Percentiles rank a stretch among this genome's conserved stretches.
These are phyloP conservation scores for Blastomyces parvus DNA, from an alignment of 2,329 filamentous ascomycete species.

Conservation along the genomic window DNA sequence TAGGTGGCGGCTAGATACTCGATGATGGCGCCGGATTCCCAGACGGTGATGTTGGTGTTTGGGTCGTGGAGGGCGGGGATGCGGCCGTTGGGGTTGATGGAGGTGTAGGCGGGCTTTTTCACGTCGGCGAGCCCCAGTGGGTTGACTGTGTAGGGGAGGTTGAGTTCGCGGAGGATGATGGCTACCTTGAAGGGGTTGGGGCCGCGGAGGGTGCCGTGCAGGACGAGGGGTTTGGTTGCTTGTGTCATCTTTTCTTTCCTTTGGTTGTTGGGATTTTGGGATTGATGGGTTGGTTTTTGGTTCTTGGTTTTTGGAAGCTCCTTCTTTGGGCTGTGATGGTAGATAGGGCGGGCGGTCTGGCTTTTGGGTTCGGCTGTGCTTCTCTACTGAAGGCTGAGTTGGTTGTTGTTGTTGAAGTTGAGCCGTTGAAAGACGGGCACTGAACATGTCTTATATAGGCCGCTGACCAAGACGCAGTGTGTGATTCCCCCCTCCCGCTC, in stretches of 20 bases:
- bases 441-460: too few species aligned
- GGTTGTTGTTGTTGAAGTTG: too few species aligned
- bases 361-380: too few species aligned
- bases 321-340: too few species aligned
- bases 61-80: slow-evolving; percentile 38
- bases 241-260: background rate
- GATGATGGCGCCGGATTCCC: slow-evolving; percentile 39
- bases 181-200: slow-evolving; percentile 19
- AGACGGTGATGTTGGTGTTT: slow-evolving; percentile 33
- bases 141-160: slow-evolving; percentile 11
- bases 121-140: background rate
- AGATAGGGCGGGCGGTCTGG: too few species aligned
- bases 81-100: slow-evolving; percentile 24
- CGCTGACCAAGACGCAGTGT: too few species aligned
- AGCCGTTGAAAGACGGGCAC: too few species aligned
- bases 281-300: background rate
- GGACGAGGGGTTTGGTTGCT: slow-evolving; percentile 16
- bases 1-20: slow-evolving; percentile 37
- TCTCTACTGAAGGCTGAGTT: too few species aligned
- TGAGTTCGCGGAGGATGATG: slow-evolving; percentile 14
- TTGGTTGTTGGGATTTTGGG: background rate
- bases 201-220: slow-evolving; percentile 13
- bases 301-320: too few species aligned
- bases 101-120: slow-evolving; percentile 17
- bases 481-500: too few species aligned